Evolutionary conservation across 495 filamentous ascomycete genomes (phyloP), one percentile per base, ranked within the genome.

Genomic region (Neurospora cerealis): DNA sequence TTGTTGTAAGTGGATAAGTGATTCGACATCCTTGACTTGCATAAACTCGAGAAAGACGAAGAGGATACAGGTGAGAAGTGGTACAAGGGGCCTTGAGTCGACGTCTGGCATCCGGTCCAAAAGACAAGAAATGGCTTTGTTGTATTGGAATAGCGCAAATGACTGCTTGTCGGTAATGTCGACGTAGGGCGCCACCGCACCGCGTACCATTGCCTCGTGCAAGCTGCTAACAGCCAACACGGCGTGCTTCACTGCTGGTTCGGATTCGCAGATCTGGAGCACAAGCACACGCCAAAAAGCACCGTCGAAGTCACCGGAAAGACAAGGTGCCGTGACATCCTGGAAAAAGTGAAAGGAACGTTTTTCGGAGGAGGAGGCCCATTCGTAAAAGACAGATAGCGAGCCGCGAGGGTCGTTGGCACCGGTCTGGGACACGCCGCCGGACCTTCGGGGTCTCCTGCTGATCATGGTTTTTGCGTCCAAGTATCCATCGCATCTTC

Each of bases 41-140:
- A 90, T 79, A 38, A 85, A 81, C 75, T 90, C 88, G 44, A 90
- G 86, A 76, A 87, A 89, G 17, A 89, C 85, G 69, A 89, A 90
- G 34, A 90, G 80, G 1, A 88, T 76, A 71, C 88, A 90, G 4
- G 81, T 88, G 10, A 90, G 80, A 40, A 90, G 77, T 21, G 80
- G 78, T 39, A 89, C 86, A 19, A 87, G 76, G 2, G 83, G 83
- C 75, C 81, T 80, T 13, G 81, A 80, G 54, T 83, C 75, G 71
- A 78, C 79, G 72, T 84, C 76, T 21, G 78, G 80, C 73, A 83
- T 79, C 78, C 82, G 81, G 44, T 78, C 78, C 70, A 83, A 79
- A 15, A 85, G 74, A 70, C 79, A 80, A 28, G 80, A 80, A 70
- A 89, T 89, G 3, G 88, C 87, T 69, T 83, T 80, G 75, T 87